Percentiles rank a stretch among this genome's conserved stretches.
These are phyloP conservation scores for Volvox africanus DNA, from an alignment of 139 green algal species.

Conservation along the genomic window DNA sequence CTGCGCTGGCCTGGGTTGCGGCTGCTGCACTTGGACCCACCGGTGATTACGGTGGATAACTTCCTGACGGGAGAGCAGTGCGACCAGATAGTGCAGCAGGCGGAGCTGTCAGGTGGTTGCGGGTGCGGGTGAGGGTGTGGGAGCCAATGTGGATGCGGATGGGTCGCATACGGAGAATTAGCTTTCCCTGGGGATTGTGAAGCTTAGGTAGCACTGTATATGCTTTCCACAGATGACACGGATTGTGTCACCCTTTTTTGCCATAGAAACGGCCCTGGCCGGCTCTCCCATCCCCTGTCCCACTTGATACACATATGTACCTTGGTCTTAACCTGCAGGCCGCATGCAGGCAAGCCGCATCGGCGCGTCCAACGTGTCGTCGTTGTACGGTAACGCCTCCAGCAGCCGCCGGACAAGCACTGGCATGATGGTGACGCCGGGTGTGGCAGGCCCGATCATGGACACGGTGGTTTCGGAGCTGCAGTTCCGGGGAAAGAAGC, in stretches of 20 bases:
- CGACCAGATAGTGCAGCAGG: slow-evolving; percentile 22
- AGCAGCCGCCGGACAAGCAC: slow-evolving; percentile 54
- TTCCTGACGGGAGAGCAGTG: slow-evolving; percentile 61
- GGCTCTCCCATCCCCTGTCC: no score
- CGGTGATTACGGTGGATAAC: slow-evolving; percentile 62
- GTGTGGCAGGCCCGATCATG: slow-evolving; percentile 16
- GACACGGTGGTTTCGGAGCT: slow-evolving; percentile 38
- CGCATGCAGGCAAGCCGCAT: slow-evolving; percentile 36
- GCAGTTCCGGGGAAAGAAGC: slow-evolving; percentile 52
- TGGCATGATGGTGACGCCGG: slow-evolving; percentile 54
- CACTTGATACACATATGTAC: no score
- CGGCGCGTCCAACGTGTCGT: slow-evolving; percentile 23
- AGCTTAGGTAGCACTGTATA: no score
- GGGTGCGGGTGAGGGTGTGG: background rate
- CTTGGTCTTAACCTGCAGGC: background rate
- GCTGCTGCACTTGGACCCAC: slow-evolving; percentile 66
- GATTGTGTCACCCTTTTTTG: no score
- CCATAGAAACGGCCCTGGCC: no score
- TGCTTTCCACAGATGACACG: no score
- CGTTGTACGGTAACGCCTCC: background rate
- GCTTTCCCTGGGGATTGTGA: no score
- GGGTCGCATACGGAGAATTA: no score
- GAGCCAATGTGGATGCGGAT: background rate
- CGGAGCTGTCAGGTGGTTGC: slow-evolving; percentile 19
- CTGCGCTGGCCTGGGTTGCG: slow-evolving; percentile 18